Evolutionary conservation across 1,284 basidiomycete species (phyloP).

Genomic region (Apiotrichum mycotoxinovorans): DNA sequence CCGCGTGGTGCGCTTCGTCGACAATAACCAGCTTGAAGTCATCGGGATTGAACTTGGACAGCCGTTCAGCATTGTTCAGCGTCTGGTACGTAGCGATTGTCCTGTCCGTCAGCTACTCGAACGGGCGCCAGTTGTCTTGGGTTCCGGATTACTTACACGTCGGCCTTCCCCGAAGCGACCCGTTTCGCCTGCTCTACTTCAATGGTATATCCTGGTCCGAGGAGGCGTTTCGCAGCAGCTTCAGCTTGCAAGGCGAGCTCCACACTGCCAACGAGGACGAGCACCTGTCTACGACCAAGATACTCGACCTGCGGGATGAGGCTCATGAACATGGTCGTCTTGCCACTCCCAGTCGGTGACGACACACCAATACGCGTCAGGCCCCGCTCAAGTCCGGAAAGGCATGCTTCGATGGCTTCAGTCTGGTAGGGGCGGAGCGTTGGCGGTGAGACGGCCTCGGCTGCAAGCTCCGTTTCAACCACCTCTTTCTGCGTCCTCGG

Average conservation of each 20-base stretch:
- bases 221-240: conserved; percentile 63
- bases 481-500: too few relatives aligned
- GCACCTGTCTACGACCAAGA: conserved; percentile 15
- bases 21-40: conserved; percentile 77
- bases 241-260: conserved; percentile 87
- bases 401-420: conserved; percentile 75
- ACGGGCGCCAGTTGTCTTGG: neutral
- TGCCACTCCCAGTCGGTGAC: conserved; percentile 85
- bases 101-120: conserved; percentile 50
- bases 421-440: conserved; percentile 83
- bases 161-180: conserved; percentile 72
- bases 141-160: conserved; percentile 61
- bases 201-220: conserved; percentile 66
- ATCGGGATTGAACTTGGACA: conserved; percentile 74
- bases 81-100: conserved; percentile 94
- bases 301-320: conserved; percentile 57
- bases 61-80: conserved; percentile 61
- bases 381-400: conserved; percentile 63
- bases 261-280: conserved; percentile 46
- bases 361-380: conserved; percentile 82
- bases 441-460: neutral
- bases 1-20: conserved; percentile 94
- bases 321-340: conserved; percentile 86
- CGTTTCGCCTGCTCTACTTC: conserved; percentile 87
- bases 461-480: too few relatives aligned